Base-by-base conservation (phyloP, 1,284 basidiomycete genomes). In the Pseudozyma hubeiensis region DNA sequence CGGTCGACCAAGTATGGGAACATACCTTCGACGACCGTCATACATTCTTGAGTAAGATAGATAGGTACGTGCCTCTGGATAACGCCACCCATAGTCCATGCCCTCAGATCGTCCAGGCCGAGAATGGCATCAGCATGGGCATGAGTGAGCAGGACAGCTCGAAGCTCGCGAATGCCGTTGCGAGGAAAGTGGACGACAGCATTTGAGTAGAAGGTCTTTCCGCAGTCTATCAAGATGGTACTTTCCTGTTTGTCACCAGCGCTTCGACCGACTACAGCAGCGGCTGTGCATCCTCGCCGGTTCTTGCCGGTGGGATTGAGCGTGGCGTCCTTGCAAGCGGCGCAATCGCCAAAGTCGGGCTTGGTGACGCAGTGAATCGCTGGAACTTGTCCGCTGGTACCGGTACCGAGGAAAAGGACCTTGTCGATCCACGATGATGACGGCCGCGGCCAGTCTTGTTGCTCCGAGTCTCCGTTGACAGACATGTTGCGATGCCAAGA, bases 51-150 rank as follows among this genome's bases (percentile, higher is more conserved):
- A 3, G 79, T 78, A 10, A 81, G 64, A 30, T 82, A 83, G 41
- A 83, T 75, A 54, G 82, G 78, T 9, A 83, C 79, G 35, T 69
- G 35, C 0, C 31, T 30, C 52, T 83, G 81, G 8, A 83, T 72
- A 5, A 63, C 65, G 7, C 73, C 72, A 1, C 78, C 74, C 70
- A 82, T 80, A 1, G 81, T 83, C 81, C 81, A 83, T 14, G 79
- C 76, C 41, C 81, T 56, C 11, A 83, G 70, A 40, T 81, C 69
- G 44, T 82, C 81, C 3, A 83, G 62, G 8, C 81, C 81, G 5
- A 81, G 64, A 16, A 83, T 77, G 10, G 81, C 81, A 49, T 83
- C 81, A 17, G 79, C 81, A 43, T 83, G 81, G 4, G 71, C 79
- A 40, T 83, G 81, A 11, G 81, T 83, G 3, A 83, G 71, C 14